Percentiles rank a stretch among this genome's conserved stretches.
Evolutionary conservation across 495 filamentous ascomycete species (phyloP).

Genomic region (Thermothielavioides terrestris): DNA sequence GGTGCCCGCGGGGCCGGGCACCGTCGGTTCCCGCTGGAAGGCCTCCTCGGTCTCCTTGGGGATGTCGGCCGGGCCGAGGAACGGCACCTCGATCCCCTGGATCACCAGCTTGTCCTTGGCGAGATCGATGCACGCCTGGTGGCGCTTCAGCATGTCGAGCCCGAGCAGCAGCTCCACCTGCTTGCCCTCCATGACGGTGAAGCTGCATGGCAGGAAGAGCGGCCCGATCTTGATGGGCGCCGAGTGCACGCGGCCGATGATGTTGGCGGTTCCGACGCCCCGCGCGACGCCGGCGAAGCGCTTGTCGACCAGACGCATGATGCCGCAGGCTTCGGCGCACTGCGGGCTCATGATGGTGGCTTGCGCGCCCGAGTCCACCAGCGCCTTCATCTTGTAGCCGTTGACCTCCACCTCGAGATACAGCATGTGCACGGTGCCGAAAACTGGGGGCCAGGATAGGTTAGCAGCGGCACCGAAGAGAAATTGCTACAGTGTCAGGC

Average conservation of each 20-base stretch:
- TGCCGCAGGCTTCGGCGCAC: constrained; percentile 83
- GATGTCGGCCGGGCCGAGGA: constrained; percentile 88
- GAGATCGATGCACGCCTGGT: constrained; percentile 89
- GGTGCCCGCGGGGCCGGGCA: constrained; percentile 76
- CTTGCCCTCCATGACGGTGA: constrained; percentile 99
- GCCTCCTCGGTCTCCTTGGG: constrained; percentile 70
- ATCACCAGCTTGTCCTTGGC: constrained; percentile 71
- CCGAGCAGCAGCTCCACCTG: constrained; percentile 91
- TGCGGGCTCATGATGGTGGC: constrained; percentile 97
- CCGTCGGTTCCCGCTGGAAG: constrained; percentile 68
- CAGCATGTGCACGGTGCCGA: constrained; percentile 87
- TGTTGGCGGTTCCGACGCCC: constrained; percentile 87
- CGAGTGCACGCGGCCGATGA: constrained; percentile 89
- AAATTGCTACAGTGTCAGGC: background rate
- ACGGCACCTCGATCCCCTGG: constrained; percentile 76
- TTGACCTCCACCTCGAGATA: constrained; percentile 97
- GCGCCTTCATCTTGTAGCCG: constrained; percentile 80
- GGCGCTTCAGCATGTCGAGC: constrained; percentile 90
- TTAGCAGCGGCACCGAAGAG: too few species aligned
- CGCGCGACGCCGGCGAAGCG: constrained; percentile 85
- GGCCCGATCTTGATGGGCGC: constrained; percentile 89
- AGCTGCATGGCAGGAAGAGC: constrained; percentile 82
- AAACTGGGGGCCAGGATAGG: too few species aligned
- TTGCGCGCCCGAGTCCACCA: constrained; percentile 96
- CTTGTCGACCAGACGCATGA: constrained; percentile 93